Evolutionary conservation across 768 basidiomycete genomes (phyloP).

Genomic region (Hygrocybe punicea): DNA sequence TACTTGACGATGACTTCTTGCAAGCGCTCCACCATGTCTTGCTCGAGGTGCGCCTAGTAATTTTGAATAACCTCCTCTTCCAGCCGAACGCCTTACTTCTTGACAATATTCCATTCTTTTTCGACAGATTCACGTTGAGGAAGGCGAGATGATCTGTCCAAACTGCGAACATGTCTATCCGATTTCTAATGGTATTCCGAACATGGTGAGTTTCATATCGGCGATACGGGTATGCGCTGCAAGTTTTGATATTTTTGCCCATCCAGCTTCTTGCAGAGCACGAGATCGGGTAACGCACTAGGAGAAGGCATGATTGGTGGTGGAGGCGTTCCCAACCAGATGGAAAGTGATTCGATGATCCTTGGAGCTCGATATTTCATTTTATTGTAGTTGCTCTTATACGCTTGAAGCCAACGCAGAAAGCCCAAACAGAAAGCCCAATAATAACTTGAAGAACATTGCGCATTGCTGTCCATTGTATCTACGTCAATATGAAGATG

Average conservation of each 20-base stretch:
- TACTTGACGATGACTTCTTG: slow-evolving; percentile 78
- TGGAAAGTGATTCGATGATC: too few species aligned
- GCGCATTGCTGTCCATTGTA: too few species aligned
- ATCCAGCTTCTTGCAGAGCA: slow-evolving; percentile 84
- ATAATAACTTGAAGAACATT: too few species aligned
- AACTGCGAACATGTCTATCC: slow-evolving; percentile 88
- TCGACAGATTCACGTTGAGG: slow-evolving; percentile 85
- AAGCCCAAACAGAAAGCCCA: too few species aligned
- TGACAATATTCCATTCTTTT: background rate
- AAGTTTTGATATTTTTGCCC: slow-evolving; percentile 3
- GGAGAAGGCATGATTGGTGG: too few species aligned
- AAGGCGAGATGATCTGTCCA: slow-evolving; percentile 90
- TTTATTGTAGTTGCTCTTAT: too few species aligned
- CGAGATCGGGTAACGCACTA: slow-evolving; percentile 71
- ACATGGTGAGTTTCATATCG: slow-evolving; percentile 67
- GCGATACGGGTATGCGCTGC: too few species aligned
- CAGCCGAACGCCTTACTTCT: background rate
- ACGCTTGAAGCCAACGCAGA: too few species aligned
- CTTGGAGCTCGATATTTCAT: too few species aligned
- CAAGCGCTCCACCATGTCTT: slow-evolving; percentile 86
- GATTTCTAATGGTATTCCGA: slow-evolving; percentile 92
- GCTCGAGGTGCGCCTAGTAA: slow-evolving; percentile 75
- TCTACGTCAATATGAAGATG: too few species aligned
- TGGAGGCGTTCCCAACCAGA: too few species aligned
- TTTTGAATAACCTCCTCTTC: too few species aligned